These are phyloP conservation scores for Entophlyctis luteolus DNA, from an alignment of 192 early-diverging fungal species.

Conservation along the genomic window DNA sequence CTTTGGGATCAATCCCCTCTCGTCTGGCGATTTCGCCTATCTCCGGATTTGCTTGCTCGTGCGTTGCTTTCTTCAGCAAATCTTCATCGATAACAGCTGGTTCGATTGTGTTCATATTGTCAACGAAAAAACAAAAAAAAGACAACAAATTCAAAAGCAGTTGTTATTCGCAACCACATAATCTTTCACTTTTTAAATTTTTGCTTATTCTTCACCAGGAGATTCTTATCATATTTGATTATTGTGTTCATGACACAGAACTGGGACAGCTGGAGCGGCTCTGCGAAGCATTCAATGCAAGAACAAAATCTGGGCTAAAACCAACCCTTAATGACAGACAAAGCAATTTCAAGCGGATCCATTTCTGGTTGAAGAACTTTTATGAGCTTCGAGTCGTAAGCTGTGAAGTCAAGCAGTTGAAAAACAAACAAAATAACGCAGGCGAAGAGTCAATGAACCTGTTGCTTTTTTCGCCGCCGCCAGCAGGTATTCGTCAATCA, in stretches of 20 bases:
- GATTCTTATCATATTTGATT: conserved; percentile 11
- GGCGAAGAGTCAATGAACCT: neutral
- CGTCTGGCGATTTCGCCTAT: conserved; percentile 57
- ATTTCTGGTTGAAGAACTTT: conserved; percentile 16
- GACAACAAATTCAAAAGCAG: neutral
- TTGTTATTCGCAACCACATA: neutral
- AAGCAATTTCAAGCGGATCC: conserved; percentile 16
- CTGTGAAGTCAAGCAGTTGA: neutral
- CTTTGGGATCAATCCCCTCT: conserved; percentile 56
- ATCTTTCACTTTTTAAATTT: neutral
- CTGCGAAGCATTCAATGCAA: neutral
- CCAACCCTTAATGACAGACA: conserved; percentile 6
- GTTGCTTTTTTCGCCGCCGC: neutral
- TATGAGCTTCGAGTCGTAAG: neutral
- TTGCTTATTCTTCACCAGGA: conserved; percentile 12
- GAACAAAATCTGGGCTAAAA: neutral
- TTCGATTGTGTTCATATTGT: conserved; percentile 44
- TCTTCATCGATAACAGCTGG: conserved; percentile 66
- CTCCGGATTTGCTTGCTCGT: conserved; percentile 53
- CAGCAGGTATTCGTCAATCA: conserved; percentile 11
- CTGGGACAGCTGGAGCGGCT: conserved; percentile 2
- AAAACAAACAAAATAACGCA: neutral
- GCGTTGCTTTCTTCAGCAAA: conserved; percentile 52
- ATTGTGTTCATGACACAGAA: conserved; percentile 24
- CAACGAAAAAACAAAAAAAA: neutral